phyloP scores from a whole-genome alignment of 768 basidiomycete genomes.

The Leccinellum albellum region DNA sequence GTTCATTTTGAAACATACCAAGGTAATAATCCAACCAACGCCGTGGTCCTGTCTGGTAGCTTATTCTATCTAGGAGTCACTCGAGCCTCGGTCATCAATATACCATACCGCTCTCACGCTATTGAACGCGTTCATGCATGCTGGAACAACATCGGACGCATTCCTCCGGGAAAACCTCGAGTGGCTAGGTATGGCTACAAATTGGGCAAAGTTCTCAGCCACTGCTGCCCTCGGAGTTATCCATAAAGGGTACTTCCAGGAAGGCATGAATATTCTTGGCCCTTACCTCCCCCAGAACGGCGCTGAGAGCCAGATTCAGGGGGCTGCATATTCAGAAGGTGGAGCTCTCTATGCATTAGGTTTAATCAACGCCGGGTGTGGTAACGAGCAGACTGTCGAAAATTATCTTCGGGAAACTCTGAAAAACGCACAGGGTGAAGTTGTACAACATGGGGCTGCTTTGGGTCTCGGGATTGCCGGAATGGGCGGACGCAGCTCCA shows the following conservation, averaged over 20 bases:
- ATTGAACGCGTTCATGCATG: constrained; percentile 96
- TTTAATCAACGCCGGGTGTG: constrained; percentile 89
- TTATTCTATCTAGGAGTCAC: constrained; percentile 57
- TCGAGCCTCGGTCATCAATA: constrained; percentile 93
- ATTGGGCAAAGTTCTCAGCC: constrained; percentile 99
- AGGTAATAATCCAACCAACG: constrained; percentile 44
- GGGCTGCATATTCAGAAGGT: constrained; percentile 89
- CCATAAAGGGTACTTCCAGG: constrained; percentile 93
- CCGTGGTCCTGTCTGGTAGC: not conserved
- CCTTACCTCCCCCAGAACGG: constrained; percentile 86
- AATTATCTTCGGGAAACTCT: constrained; percentile 78
- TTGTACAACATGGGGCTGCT: constrained; percentile 96
- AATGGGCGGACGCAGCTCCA: constrained; percentile 86
- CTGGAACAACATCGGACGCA: constrained; percentile 93
- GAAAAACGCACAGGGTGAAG: constrained; percentile 71
- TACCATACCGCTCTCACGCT: constrained; percentile 96
- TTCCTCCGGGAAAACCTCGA: constrained; percentile 96
- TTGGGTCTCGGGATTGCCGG: constrained; percentile 94
- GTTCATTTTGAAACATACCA: constrained; percentile 87
- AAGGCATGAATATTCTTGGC: constrained; percentile 87
- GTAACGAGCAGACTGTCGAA: constrained; percentile 62
- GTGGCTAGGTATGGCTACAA: constrained; percentile 91
- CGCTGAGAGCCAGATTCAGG: constrained; percentile 71
- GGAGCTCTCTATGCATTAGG: constrained; percentile 95
- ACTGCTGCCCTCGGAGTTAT: constrained; percentile 97